These are phyloP conservation scores for Raphanus sativus DNA, from an alignment of 345 rosid species.

Conservation along the genomic window DNA sequence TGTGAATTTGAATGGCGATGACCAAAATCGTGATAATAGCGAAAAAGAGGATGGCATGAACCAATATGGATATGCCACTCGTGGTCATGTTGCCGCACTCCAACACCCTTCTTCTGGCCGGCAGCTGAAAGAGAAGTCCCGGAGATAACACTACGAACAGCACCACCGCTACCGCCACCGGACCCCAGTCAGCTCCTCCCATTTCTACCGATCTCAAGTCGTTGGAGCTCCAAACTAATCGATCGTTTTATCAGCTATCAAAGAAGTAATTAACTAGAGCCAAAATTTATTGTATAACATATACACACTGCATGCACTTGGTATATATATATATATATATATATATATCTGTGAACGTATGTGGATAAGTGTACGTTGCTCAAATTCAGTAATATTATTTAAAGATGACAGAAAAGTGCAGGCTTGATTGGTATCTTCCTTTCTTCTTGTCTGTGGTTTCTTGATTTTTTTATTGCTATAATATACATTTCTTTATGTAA, in stretches of 20 bases:
- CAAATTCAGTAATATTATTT: constrained; percentile 7
- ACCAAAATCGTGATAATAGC: constrained; percentile 38
- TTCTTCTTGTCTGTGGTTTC: constrained; percentile 32
- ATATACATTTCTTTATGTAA: constrained; percentile 6
- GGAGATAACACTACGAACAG: constrained; percentile 40
- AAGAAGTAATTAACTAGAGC: not conserved
- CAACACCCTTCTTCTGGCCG: constrained; percentile 39
- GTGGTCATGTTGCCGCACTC: constrained; percentile 47
- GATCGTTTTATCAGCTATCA: not conserved
- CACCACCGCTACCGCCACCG: constrained; percentile 41
- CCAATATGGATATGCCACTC: constrained; percentile 35
- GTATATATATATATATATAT: too few species aligned
- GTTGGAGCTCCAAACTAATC: constrained; percentile 1
- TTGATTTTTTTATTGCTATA: constrained; percentile 18
- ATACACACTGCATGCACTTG: constrained; percentile 6
- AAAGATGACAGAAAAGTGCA: constrained; percentile 8
- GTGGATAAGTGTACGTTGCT: constrained; percentile 1
- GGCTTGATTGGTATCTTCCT: constrained; percentile 27
- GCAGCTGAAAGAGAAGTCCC: constrained; percentile 41
- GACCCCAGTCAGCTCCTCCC: constrained; percentile 42
- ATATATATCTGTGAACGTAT: not conserved
- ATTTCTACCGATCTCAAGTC: not conserved
- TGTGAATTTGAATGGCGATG: constrained; percentile 37
- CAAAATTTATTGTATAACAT: not conserved
- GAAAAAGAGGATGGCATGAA: constrained; percentile 40